phyloP scores from a whole-genome alignment of 2,329 filamentous ascomycete genomes.

The Clonostachys rosea region DNA sequence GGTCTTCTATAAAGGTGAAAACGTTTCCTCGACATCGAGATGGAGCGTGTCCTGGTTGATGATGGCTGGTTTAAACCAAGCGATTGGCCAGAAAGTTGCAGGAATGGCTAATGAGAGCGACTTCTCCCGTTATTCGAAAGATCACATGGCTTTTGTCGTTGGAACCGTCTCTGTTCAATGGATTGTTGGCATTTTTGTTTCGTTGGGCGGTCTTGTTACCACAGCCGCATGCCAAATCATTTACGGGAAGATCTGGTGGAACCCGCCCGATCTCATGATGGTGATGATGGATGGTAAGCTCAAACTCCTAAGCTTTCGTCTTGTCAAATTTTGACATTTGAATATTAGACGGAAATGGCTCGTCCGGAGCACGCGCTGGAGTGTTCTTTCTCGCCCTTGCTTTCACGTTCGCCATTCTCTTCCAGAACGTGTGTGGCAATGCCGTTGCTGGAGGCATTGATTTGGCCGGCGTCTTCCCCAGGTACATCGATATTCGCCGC shows the following conservation, averaged over 20 bases:
- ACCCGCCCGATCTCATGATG: constrained; percentile 16
- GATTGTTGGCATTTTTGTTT: constrained; percentile 17
- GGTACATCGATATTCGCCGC: constrained; percentile 17
- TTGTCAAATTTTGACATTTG: too few relatives aligned
- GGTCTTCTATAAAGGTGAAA: constrained; percentile 24
- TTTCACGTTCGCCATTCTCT: constrained; percentile 18
- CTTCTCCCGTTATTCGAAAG: constrained; percentile 17
- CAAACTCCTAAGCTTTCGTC: too few relatives aligned
- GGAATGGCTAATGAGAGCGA: constrained; percentile 20
- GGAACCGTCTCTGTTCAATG: constrained; percentile 17
- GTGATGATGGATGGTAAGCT: constrained; percentile 14
- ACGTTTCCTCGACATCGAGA: constrained; percentile 7
- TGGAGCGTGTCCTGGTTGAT: constrained; percentile 14
- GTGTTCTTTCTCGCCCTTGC: constrained; percentile 18
- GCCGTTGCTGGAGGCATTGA: constrained; percentile 20
- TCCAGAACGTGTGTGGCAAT: constrained; percentile 20
- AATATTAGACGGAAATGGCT: constrained; percentile 6
- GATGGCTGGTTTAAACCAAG: constrained; percentile 16
- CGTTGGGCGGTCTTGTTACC: constrained; percentile 14
- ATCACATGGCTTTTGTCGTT: constrained; percentile 10
- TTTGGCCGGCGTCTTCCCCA: constrained; percentile 16
- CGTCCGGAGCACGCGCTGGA: constrained; percentile 12
- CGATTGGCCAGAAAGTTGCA: constrained; percentile 16
- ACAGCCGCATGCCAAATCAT: constrained; percentile 17
- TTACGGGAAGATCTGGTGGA: constrained; percentile 16